phyloP scores from a whole-genome alignment of 495 filamentous ascomycete genomes.

The Amniculicola lignicola region DNA sequence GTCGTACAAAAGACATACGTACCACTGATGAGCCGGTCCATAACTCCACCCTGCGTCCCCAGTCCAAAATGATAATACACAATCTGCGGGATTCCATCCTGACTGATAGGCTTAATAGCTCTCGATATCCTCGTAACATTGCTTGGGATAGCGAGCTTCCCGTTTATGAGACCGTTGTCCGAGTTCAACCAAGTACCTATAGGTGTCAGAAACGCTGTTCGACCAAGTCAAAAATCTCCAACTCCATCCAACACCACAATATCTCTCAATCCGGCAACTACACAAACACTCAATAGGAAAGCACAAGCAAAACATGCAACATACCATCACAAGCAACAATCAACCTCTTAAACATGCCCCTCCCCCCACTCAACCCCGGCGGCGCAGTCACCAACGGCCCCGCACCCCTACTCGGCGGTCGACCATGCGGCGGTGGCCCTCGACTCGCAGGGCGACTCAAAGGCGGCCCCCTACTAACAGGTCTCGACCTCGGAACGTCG shows the following conservation, averaged over 20 bases:
- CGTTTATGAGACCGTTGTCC: slow-evolving; percentile 39
- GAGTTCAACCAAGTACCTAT: slow-evolving; percentile 41
- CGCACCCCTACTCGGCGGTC: slow-evolving; percentile 4
- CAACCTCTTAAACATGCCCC: slow-evolving; percentile 36
- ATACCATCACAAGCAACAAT: slow-evolving; percentile 39
- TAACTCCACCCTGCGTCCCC: slow-evolving; percentile 34
- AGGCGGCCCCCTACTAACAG: background rate
- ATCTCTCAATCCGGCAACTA: too few species aligned
- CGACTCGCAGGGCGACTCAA: background rate
- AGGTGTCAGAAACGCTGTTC: background rate
- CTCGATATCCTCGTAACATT: slow-evolving; percentile 45
- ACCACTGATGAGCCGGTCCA: slow-evolving; percentile 37
- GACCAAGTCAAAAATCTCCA: background rate
- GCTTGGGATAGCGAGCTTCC: slow-evolving; percentile 37
- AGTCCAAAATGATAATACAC: slow-evolving; percentile 44
- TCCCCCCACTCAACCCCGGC: slow-evolving; percentile 22
- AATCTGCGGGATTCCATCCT: slow-evolving; percentile 44
- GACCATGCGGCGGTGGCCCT: too few species aligned
- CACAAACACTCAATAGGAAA: too few species aligned
- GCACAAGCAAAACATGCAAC: background rate
- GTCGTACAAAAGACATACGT: slow-evolving; percentile 3
- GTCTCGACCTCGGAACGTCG: background rate
- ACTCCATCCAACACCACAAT: background rate
- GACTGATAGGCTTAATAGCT: slow-evolving; percentile 40
- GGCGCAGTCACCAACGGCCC: background rate